A percentile compares a stretch with the other conserved stretches of the same genome.
Conservation (phyloP, 2,329 filamentous ascomycete species). For the Parastagonospora nodorum region DNA sequence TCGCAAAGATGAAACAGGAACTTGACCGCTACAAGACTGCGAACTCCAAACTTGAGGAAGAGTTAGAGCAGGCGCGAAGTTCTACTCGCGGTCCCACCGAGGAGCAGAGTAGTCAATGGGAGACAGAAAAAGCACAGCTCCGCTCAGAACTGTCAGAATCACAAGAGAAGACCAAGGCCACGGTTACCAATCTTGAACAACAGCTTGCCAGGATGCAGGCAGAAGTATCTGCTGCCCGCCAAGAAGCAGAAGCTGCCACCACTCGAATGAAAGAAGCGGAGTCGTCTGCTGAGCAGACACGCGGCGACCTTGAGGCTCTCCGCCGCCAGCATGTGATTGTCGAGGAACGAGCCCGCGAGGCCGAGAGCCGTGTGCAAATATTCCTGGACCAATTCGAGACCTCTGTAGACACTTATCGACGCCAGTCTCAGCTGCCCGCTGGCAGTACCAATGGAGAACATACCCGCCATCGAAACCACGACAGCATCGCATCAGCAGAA, state of each 20-base stretch:
- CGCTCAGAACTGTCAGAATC: constrained; percentile 71
- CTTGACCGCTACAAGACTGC: constrained; percentile 89
- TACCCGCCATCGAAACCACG: constrained; percentile 52
- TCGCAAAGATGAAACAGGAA: constrained; percentile 98
- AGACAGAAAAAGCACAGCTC: constrained; percentile 71
- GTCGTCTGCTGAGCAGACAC: constrained; percentile 58
- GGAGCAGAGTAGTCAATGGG: constrained; percentile 67
- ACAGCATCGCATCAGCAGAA: constrained; percentile 65
- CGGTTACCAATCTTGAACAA: constrained; percentile 70
- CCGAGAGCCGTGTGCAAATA: constrained; percentile 89
- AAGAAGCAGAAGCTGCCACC: constrained; percentile 71
- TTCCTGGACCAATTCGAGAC: constrained; percentile 93
- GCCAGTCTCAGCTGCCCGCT: constrained; percentile 62
- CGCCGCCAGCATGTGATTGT: constrained; percentile 81
- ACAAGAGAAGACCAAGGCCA: constrained; percentile 70
- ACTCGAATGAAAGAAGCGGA: constrained; percentile 58
- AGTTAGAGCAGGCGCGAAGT: constrained; percentile 66
- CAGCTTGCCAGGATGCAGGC: constrained; percentile 70
- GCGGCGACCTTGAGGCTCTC: constrained; percentile 76
- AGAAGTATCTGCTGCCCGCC: constrained; percentile 69
- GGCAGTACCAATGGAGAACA: constrained; percentile 41
- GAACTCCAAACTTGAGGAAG: constrained; percentile 79
- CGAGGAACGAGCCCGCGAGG: constrained; percentile 83
- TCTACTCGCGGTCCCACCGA: constrained; percentile 45
- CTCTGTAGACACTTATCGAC: constrained; percentile 92